Evolutionary conservation across 495 filamentous ascomycete species (phyloP), one percentile per base, ranked within the genome.

Genomic region (Hypoxylon perforatum): DNA sequence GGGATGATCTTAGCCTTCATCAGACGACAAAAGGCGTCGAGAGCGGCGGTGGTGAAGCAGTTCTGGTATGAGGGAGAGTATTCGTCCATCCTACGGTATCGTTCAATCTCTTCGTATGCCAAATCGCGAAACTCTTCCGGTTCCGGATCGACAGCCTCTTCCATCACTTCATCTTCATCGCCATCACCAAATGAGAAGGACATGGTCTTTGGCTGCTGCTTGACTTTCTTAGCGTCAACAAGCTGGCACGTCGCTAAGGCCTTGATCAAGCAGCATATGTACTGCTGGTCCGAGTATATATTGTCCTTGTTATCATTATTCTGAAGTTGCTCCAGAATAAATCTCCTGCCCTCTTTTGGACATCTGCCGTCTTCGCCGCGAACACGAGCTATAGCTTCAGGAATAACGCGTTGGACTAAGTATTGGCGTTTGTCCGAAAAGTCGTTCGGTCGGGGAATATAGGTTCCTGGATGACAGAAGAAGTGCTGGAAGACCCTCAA

Each of bases 291-390:
- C 12, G 92, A 96, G 68, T 85, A 94, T 70, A 88, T 75, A 69
- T 98, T 98, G 60, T 90, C 89, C 0, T 88, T 87, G 72, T 99
- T 98, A 75, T 98, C 92, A 65, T 98, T 99, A 78, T 92, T 93
- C 46, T 90, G 89, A 22, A 99, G 78, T 76, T 93, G 90, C 64
- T 97, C 93, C 38, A 94, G 85, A 18, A 99, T 81, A 74, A 96
- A 97, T 10, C 81, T 84, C 57, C 93, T 90, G 8, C 89, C 92
- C 19, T 84, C 75, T 67, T 86, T 81, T 0, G 94, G 93, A 65
- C 92, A 93, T 59, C 86, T 90, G 3, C 92, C 92, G 61, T 83
- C 83, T 35, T 85, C 84, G 72, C 95, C 89, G 21, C 92, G 86
- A 12, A 97, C 85, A 62, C 87, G 85, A 3, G 94, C 88, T 44